Evolutionary conservation across 2,329 filamentous ascomycete genomes (phyloP).

Genomic region (Akanthomyces uredinophilus): DNA sequence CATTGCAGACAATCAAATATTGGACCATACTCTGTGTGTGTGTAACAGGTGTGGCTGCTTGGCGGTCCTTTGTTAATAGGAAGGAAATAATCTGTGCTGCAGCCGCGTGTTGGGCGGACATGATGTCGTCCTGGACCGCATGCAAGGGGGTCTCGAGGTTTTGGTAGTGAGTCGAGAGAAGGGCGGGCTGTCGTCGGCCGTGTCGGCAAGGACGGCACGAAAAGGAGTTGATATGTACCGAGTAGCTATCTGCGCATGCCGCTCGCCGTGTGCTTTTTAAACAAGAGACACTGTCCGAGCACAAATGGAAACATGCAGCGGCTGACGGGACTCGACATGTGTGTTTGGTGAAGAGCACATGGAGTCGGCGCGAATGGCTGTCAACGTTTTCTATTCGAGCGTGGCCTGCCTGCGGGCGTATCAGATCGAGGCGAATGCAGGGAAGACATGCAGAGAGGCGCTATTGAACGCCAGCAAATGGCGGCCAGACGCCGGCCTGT

Average conservation of each 20-base stretch:
- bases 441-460: background rate
- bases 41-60: constrained; percentile 4
- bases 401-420: background rate
- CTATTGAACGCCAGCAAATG: background rate
- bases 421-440: background rate
- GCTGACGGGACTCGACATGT: background rate
- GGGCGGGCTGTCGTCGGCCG: background rate
- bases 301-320: background rate
- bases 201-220: background rate
- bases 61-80: background rate
- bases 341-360: background rate
- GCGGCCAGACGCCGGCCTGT: background rate
- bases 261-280: background rate
- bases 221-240: background rate
- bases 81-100: background rate
- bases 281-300: background rate
- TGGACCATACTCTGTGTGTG: background rate
- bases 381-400: background rate
- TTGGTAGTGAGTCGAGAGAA: background rate
- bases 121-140: background rate
- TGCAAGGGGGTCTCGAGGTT: background rate
- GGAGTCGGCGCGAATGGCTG: background rate
- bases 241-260: too few species aligned
- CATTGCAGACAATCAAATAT: background rate
- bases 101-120: background rate